Base-by-base conservation (phyloP, 768 basidiomycete species). In the Collybiopsis confluens region DNA sequence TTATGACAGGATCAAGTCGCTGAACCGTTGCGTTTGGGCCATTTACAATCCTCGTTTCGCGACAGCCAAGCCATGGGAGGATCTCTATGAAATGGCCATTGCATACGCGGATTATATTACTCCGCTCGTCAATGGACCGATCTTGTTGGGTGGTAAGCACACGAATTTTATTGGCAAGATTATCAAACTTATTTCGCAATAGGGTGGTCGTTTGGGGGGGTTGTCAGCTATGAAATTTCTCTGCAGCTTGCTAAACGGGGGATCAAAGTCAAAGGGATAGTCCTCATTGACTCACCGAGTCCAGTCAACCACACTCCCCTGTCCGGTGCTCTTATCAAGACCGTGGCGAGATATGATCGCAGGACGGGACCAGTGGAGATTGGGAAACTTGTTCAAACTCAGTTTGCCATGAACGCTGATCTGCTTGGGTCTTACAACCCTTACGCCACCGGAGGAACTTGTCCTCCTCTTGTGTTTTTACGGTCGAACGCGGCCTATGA, bases 141-240 rank as follows among this genome's bases (percentile, higher is more conserved):
- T 86, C 13, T 64, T 86, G 0, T 61, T 88, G 2, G 86, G 86
- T 64, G 87, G 87, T 84, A 56, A 50, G 73, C 54, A n/a, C 59
- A 27, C 23, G 2, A 33, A 23, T 33, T 40, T n/a, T 45, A 15
- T 40, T 23, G 26, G 15, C 21, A n/a, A n/a, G 21, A 37, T 41
- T 38, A 20, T 30, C 35, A 26, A 9, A 24, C 15, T 24, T 28
- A 48, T 26, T 44, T 40, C 11, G 23, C 7, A 9, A 2, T 51
- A 89, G 88, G 88, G 0, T 90, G 87, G 87, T 90, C 88, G 2
- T 86, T 90, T 57, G 88, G 88, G 11, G 88, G 87, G 1, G 81
- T 88, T 3, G 79, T 81, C 0, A 85, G 88, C 0, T 88, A 81
- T 59, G 88, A 88, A 60, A 68, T 80, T 2, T 79, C 82, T 16